A percentile compares a stretch with the other conserved stretches of the same genome.
phyloP scores from a whole-genome alignment of 2,329 filamentous ascomycete species.

The Emericellopsis cladophorae region DNA sequence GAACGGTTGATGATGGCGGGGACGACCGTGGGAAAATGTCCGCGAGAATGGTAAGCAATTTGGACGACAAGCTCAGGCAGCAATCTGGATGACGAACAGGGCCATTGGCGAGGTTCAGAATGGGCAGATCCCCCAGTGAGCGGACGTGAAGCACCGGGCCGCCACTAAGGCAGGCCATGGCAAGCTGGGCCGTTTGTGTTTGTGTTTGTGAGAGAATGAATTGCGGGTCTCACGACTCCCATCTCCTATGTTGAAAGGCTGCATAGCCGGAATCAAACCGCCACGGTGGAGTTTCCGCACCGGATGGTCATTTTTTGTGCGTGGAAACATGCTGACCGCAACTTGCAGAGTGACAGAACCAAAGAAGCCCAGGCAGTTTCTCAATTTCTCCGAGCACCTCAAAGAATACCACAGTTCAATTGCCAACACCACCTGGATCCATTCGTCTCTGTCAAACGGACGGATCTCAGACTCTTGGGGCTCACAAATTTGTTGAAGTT shows the following conservation, averaged over 20 bases:
- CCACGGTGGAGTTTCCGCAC: too few species aligned
- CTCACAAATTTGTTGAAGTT: conserved; percentile 4
- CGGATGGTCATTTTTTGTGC: too few species aligned
- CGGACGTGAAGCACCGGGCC: too few species aligned
- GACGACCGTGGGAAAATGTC: neutral
- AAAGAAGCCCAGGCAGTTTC: neutral
- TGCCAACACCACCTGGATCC: too few species aligned
- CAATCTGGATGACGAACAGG: conserved; percentile 13
- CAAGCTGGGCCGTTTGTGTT: too few species aligned
- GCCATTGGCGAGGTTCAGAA: neutral
- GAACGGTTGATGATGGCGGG: conserved; percentile 3
- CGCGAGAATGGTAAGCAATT: conserved; percentile 7
- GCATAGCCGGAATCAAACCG: too few species aligned
- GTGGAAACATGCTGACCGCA: neutral
- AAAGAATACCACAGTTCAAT: neutral
- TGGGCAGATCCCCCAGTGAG: neutral
- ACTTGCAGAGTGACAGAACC: neutral
- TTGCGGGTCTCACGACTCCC: too few species aligned
- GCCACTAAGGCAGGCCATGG: too few species aligned
- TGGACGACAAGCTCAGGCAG: conserved; percentile 14
- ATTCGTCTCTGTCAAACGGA: conserved; percentile 11
- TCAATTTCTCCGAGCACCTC: too few species aligned
- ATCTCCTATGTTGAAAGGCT: too few species aligned
- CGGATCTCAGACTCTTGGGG: conserved; percentile 12
- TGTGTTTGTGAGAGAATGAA: too few species aligned